Conservation (phyloP, 2,329 filamentous ascomycete genomes). For the Nigrospora sphaerica region DNA sequence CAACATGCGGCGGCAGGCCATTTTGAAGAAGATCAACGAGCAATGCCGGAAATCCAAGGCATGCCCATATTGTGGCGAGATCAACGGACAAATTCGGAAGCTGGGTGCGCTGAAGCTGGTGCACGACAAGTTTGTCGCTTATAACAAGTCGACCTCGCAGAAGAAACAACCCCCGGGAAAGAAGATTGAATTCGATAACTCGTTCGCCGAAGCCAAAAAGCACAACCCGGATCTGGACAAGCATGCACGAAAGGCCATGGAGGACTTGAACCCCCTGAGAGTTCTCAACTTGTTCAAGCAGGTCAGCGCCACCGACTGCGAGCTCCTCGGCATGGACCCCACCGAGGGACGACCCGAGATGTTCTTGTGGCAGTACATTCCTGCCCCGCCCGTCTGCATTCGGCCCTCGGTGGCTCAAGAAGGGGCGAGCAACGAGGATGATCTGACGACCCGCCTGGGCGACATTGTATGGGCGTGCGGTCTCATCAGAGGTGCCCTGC, state of each 20-base stretch:
- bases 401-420: constrained; percentile 92
- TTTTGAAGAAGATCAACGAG: constrained; percentile 82
- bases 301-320: constrained; percentile 78
- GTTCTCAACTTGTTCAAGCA: constrained; percentile 88
- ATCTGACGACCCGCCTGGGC: constrained; percentile 92
- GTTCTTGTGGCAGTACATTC: constrained; percentile 96
- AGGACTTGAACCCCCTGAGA: constrained; percentile 84
- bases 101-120: constrained; percentile 86
- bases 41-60: constrained; percentile 81
- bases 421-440: constrained; percentile 88
- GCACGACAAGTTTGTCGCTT: constrained; percentile 86
- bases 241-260: constrained; percentile 84
- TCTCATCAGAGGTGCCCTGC: constrained; percentile 73
- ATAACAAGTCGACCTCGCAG: constrained; percentile 78
- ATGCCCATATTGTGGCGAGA: constrained; percentile 72
- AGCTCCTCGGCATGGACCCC: constrained; percentile 82
- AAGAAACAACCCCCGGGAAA: constrained; percentile 77
- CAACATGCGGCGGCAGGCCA: constrained; percentile 73
- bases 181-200: constrained; percentile 79
- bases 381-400: constrained; percentile 89
- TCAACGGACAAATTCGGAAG: constrained; percentile 91
- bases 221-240: constrained; percentile 80
- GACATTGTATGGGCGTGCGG: constrained; percentile 93
- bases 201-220: constrained; percentile 73
- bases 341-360: constrained; percentile 86